Evolutionary conservation across 2,329 filamentous ascomycete species (phyloP).

Genomic region (Teratosphaeria zuluensis): DNA sequence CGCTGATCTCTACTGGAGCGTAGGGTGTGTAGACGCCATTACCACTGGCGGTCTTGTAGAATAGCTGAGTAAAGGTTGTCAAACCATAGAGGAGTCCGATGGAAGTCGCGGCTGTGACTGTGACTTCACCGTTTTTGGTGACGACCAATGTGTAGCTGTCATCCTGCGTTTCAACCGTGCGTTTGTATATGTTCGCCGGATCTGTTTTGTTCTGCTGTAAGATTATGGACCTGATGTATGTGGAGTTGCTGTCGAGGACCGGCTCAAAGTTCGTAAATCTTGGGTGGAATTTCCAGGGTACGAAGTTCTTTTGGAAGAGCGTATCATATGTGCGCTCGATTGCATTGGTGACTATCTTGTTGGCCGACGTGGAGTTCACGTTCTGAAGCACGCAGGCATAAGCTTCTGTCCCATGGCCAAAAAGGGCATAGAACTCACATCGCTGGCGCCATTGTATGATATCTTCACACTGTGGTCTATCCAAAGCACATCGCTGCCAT

Average conservation of each 20-base stretch:
- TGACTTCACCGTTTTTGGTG: constrained; percentile 47
- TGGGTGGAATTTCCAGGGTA: constrained; percentile 69
- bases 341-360: constrained; percentile 37
- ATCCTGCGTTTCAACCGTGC: constrained; percentile 55
- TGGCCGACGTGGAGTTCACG: constrained; percentile 5
- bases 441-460: constrained; percentile 24
- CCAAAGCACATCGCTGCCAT: constrained; percentile 30
- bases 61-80: constrained; percentile 69
- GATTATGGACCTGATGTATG: constrained; percentile 48
- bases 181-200: constrained; percentile 46
- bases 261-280: constrained; percentile 60
- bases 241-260: constrained; percentile 25
- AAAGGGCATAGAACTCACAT: constrained; percentile 10
- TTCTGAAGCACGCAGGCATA: neutral
- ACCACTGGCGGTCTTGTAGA: constrained; percentile 50
- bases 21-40: constrained; percentile 56
- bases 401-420: neutral
- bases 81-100: constrained; percentile 64
- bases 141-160: constrained; percentile 66
- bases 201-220: constrained; percentile 54
- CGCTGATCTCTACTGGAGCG: constrained; percentile 62
- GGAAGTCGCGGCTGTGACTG: constrained; percentile 55
- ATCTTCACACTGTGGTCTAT: constrained; percentile 30
- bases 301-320: constrained; percentile 59
- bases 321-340: constrained; percentile 48